Evolutionary conservation across 306 rosid species (phyloP), one percentile per base, ranked within the genome.

Genomic region (Vigna nakashimae): DNA sequence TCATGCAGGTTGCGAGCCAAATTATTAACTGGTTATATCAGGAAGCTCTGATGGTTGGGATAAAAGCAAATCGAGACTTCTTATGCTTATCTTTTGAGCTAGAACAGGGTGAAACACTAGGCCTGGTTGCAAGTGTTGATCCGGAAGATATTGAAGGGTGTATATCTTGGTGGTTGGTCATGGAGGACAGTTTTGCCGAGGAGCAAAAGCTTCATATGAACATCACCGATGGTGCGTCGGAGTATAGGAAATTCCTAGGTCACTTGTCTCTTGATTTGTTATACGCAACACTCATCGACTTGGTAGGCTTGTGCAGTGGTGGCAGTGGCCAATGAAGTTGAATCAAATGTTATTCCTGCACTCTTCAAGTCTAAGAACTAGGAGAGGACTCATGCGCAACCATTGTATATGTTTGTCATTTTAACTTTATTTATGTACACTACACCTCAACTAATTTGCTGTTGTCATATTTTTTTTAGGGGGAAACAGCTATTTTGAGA

Each of bases 111-210:
- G 96, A 92, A 85, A 86, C 92, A 74, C 90, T 91, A 3, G 82
- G 88, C 58, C 82, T 95, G 73, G 86, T 87, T 65, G 98, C 98
- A 45, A 93, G 88, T 56, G 96, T 95, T 65, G 92, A 91, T 81
- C 97, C 97, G 12, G 96, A 91, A 69, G 96, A 92, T 72, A 66
- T 62, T 65, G 88, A 88, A 45, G 96, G 96, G 15, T 89, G 95
- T 80, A 91, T 95, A 78, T 92, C 97, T 7, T 95, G 98, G 98
- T 92, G 90, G 93, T 81, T 95, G 84, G 88, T 92, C 32, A 87
- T 95, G 87, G 97, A 91, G 53, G 89, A 90, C 57, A 82, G 89
- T 70, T 83, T 89, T 34, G 73, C 85, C 12, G 98, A 91, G 84
- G 95, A 89, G 82, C 79, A 78, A 69, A 91, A 92, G 71, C 88